phyloP scores from a whole-genome alignment of 371 early-diverging fungal genomes.

The Batkoa obscura region DNA sequence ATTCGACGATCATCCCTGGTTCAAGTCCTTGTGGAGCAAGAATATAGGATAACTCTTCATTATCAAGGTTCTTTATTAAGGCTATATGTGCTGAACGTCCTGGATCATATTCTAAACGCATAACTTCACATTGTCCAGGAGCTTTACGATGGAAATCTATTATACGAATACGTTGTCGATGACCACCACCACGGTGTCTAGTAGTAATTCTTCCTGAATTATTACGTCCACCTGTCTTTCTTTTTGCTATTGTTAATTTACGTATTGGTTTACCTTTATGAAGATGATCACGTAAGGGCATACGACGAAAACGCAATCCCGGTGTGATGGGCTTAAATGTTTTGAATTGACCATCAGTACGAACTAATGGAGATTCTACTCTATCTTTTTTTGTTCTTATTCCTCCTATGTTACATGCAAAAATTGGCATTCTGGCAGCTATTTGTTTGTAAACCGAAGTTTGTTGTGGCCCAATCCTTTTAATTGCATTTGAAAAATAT shows the following conservation, averaged over 20 bases:
- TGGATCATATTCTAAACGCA: slow-evolving; percentile 89
- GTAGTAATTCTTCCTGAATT: slow-evolving; percentile 80
- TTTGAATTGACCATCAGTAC: slow-evolving; percentile 49
- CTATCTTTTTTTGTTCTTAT: neutral
- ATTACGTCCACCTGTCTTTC: slow-evolving; percentile 74
- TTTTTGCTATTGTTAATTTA: slow-evolving; percentile 61
- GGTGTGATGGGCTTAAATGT: slow-evolving; percentile 81
- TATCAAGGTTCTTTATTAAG: slow-evolving; percentile 53
- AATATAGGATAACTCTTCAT: slow-evolving; percentile 52
- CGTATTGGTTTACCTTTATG: slow-evolving; percentile 79
- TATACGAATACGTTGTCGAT: slow-evolving; percentile 68
- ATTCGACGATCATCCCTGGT: slow-evolving; percentile 36
- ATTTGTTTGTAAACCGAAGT: too few relatives aligned
- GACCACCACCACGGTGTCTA: slow-evolving; percentile 90
- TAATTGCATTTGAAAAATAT: neutral
- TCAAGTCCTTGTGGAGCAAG: slow-evolving; percentile 29
- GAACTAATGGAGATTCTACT: slow-evolving; percentile 5
- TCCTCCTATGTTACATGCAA: too few relatives aligned
- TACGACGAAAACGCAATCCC: slow-evolving; percentile 70
- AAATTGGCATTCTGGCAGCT: too few relatives aligned
- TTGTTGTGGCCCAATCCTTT: too few relatives aligned
- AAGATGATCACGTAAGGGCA: slow-evolving; percentile 70
- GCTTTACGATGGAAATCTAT: slow-evolving; percentile 70
- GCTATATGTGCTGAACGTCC: slow-evolving; percentile 86
- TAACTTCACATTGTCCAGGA: slow-evolving; percentile 59